Percentiles rank a stretch among this genome's conserved stretches.
phyloP scores from a whole-genome alignment of 176 grass and related monocot species.

The Secale cereale region DNA sequence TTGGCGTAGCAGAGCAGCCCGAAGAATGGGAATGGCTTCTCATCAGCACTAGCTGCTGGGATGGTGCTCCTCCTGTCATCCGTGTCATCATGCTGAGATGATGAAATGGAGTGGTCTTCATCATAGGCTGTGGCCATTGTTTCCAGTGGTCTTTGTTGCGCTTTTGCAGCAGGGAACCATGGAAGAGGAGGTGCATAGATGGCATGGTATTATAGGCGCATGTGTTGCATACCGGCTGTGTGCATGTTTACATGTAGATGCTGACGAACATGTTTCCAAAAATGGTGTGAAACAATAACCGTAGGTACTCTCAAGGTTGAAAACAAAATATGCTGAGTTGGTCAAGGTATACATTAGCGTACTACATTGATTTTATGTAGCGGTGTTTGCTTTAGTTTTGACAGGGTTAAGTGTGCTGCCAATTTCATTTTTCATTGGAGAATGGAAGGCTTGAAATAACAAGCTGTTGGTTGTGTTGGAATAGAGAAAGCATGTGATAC shows the following conservation, averaged over 20 bases:
- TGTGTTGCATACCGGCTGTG: background rate
- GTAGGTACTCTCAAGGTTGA: slow-evolving; percentile 22
- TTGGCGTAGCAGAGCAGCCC: slow-evolving; percentile 53
- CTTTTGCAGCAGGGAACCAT: slow-evolving; percentile 14
- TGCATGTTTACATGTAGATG: slow-evolving; percentile 23
- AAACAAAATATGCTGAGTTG: slow-evolving; percentile 11
- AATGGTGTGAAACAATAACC: slow-evolving; percentile 6
- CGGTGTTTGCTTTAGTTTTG: slow-evolving; percentile 6
- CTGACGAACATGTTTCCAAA: slow-evolving; percentile 24
- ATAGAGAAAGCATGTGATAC: background rate
- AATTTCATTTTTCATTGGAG: background rate
- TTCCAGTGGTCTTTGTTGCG: background rate
- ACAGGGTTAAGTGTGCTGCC: background rate
- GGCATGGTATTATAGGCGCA: slow-evolving; percentile 33
- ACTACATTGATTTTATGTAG: background rate
- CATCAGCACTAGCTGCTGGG: background rate
- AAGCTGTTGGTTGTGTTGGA: background rate
- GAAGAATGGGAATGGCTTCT: slow-evolving; percentile 42
- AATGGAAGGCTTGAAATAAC: background rate
- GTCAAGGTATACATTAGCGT: background rate
- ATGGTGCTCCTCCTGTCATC: slow-evolving; percentile 36
- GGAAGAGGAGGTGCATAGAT: background rate
- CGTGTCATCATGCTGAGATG: slow-evolving; percentile 22
- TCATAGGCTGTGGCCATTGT: slow-evolving; percentile 28
- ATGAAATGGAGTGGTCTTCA: slow-evolving; percentile 35